These are phyloP conservation scores for Teratosphaeria epicoccoides DNA, from an alignment of 2,329 filamentous ascomycete genomes.

Conservation along the genomic window DNA sequence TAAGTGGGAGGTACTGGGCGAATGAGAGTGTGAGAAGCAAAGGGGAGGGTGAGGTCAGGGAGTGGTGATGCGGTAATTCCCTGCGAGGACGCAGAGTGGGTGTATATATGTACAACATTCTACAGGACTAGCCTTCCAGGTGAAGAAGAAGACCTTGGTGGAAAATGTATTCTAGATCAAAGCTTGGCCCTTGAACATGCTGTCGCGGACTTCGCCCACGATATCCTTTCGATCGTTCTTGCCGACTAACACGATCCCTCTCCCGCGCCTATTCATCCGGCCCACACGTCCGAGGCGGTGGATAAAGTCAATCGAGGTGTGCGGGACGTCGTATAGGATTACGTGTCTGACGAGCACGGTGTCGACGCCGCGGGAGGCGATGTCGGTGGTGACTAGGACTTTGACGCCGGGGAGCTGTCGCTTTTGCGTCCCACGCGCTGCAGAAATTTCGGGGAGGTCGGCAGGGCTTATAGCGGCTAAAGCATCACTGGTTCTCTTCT, in stretches of 20 bases:
- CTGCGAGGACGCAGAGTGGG: neutral
- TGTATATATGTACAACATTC: neutral
- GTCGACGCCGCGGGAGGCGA: conserved; percentile 88
- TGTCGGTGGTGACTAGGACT: conserved; percentile 86
- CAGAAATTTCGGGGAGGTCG: conserved; percentile 2
- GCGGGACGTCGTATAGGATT: conserved; percentile 92
- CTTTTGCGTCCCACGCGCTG: neutral
- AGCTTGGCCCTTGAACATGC: conserved; percentile 42
- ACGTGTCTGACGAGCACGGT: conserved; percentile 85
- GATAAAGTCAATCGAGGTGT: conserved; percentile 96
- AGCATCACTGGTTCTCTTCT: conserved; percentile 1
- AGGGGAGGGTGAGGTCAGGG: conserved; percentile 22
- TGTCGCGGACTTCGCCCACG: conserved; percentile 82
- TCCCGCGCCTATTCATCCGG: conserved; percentile 80
- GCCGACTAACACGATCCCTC: conserved; percentile 82
- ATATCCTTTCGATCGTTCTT: conserved; percentile 83
- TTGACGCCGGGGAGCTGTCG: conserved; percentile 61
- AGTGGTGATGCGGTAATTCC: conserved; percentile 21
- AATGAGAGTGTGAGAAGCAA: conserved; percentile 24
- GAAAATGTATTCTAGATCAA: conserved; percentile 29
- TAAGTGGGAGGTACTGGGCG: conserved; percentile 28
- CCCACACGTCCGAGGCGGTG: conserved; percentile 87
- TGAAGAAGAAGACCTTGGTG: neutral
- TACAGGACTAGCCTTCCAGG: neutral
- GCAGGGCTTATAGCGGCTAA: conserved; percentile 3